These are phyloP conservation scores for Podila verticillata DNA, from an alignment of 192 early-diverging fungal species.

Conservation along the genomic window DNA sequence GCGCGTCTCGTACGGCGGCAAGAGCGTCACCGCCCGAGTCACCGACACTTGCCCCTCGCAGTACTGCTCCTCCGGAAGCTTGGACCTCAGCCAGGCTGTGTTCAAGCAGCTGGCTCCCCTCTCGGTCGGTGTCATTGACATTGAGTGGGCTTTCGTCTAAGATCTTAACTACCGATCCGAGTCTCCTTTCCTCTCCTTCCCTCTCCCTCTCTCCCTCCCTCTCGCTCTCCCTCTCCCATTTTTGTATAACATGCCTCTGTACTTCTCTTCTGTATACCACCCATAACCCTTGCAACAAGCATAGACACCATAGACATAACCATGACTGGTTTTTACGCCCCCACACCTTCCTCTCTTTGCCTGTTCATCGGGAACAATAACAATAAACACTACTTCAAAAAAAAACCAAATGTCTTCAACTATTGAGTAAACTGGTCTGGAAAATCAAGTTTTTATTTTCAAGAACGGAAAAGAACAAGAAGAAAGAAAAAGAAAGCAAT, in stretches of 20 bases:
- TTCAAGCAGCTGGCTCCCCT: constrained; percentile 51
- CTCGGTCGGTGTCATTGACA: constrained; percentile 41
- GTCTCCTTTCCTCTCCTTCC: too few species aligned
- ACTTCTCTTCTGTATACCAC: too few species aligned
- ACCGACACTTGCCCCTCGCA: constrained; percentile 59
- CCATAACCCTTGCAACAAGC: too few species aligned
- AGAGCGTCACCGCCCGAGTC: constrained; percentile 45
- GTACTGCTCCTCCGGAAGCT: constrained; percentile 38
- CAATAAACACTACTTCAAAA: not conserved
- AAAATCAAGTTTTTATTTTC: not conserved
- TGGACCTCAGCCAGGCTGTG: constrained; percentile 52
- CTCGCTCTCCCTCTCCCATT: too few species aligned
- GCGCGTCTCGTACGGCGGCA: constrained; percentile 32
- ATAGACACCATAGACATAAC: not conserved
- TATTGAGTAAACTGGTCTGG: not conserved
- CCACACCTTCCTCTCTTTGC: not conserved
- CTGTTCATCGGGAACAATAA: not conserved
- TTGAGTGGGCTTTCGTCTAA: constrained; percentile 56
- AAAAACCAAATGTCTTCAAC: not conserved
- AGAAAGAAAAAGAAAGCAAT: not conserved
- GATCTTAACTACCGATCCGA: not conserved
- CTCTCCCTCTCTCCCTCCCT: too few species aligned
- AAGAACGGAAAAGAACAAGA: too few species aligned
- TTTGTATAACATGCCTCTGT: too few species aligned
- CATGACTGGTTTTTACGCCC: not conserved